These are phyloP conservation scores for Dryas octopetala DNA, from an alignment of 306 rosid species.

Conservation along the genomic window DNA sequence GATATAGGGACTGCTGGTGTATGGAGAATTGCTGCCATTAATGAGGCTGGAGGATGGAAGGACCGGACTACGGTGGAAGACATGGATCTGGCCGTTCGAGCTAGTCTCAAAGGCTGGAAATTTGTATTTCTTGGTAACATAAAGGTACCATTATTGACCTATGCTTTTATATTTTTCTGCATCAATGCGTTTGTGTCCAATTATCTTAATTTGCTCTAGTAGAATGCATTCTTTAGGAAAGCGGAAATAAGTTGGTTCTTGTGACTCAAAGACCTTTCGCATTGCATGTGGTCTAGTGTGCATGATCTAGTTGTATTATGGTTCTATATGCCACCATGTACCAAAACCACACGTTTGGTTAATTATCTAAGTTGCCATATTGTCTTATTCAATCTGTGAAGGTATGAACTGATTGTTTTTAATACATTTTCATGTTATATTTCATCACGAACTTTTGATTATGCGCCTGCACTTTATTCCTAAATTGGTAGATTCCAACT, in stretches of 20 bases:
- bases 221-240: neutral
- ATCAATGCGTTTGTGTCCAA: neutral
- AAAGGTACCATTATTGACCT: conserved; percentile 34
- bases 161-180: conserved; percentile 1
- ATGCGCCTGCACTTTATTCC: neutral
- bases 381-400: neutral
- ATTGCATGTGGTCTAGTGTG: neutral
- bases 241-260: neutral
- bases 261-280: neutral
- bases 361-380: neutral
- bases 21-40: conserved; percentile 81
- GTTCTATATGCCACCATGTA: neutral
- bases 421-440: neutral
- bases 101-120: conserved; percentile 94
- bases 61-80: conserved; percentile 89
- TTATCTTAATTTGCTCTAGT: neutral
- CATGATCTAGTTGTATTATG: neutral
- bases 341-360: neutral
- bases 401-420: neutral
- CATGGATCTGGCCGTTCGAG: conserved; percentile 89
- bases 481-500: neutral
- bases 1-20: conserved; percentile 85
- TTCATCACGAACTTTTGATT: neutral
- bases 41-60: conserved; percentile 95
- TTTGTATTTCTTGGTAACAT: conserved; percentile 65